Evolutionary conservation across 164 flowering plant species (phyloP), one percentile per base, ranked within the genome.

Genomic region (Tetracentron sinense): DNA sequence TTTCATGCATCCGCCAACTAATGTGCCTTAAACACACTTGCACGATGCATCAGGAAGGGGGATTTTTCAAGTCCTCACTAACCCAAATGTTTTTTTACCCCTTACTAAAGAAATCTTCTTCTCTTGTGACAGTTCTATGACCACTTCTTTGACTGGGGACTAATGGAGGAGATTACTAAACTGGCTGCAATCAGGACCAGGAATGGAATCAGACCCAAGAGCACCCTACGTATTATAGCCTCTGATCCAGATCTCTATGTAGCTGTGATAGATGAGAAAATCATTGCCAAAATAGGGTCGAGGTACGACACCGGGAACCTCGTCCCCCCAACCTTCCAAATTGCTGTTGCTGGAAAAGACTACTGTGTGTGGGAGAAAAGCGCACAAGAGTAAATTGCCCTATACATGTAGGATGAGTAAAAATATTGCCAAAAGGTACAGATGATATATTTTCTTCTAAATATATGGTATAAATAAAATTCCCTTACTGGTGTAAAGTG

Each of bases 101-200:
- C 46, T 56, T 15, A 33, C 25, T 30, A 19, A 35, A 42, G 35
- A 17, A 20, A 6, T 21, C 42, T 20, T n/a, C 30, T 31, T 62
- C 47, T 12, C n/a, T 56, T 64, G 12, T 82, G 77, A 38, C 87
- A 92, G 97, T 92, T 92, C 31, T 87, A 89, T 72, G 96, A 92
- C 60, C 96, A 92, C 71, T 84, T 78, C 74, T 75, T 82, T 28
- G 81, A 86, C 8, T 85, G 84, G 88, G 87, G 89, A 0, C 69
- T 89, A 42, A 83, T 81, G 74, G 89, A 79, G 4, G 75, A 74
- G 69, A 84, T 89, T 16, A 56, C 61, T 0, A 83, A 81, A 19
- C 58, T 92, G 72, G 55, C 53, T 19, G 68, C 77, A 14, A 69
- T 85, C 17, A 79, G 94, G 58, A 51, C 47, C 0, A 79, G 80